Evolutionary conservation across 768 basidiomycete species (phyloP).

Genomic region (Russula sp.): DNA sequence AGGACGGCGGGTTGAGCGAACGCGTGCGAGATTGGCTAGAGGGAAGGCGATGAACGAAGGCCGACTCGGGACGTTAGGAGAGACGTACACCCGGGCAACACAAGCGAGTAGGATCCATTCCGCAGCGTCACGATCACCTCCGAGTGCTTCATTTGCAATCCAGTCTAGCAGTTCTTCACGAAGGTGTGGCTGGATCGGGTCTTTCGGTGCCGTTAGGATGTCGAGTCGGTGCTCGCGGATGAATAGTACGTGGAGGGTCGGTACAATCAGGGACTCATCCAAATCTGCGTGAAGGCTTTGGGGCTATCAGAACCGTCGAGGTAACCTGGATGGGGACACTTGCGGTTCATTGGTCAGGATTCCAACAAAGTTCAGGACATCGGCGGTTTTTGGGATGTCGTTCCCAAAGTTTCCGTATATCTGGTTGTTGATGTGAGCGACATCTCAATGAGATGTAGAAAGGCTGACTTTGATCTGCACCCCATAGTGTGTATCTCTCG

Average conservation of each 20-base stretch:
- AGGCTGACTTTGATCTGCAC: constrained; percentile 59
- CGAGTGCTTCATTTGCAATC: constrained; percentile 67
- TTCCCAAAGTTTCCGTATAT: constrained; percentile 48
- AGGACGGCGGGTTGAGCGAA: constrained; percentile 58
- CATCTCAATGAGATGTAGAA: background rate
- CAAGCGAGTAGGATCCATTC: constrained; percentile 66
- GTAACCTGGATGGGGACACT: constrained; percentile 27
- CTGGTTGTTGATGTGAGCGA: constrained; percentile 33
- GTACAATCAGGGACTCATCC: constrained; percentile 38
- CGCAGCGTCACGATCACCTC: constrained; percentile 60
- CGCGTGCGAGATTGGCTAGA: constrained; percentile 61
- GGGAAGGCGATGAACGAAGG: background rate
- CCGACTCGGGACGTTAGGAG: background rate
- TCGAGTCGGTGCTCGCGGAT: constrained; percentile 37
- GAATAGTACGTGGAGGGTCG: constrained; percentile 68
- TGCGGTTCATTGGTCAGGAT: constrained; percentile 64
- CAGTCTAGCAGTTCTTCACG: constrained; percentile 58
- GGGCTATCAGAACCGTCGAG: background rate
- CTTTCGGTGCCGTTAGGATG: constrained; percentile 18
- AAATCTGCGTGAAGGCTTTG: constrained; percentile 34
- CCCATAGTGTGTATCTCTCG: constrained; percentile 52
- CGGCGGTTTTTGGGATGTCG: constrained; percentile 51
- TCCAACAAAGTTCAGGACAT: constrained; percentile 65
- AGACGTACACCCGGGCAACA: constrained; percentile 58
- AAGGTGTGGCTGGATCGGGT: constrained; percentile 27